phyloP scores from a whole-genome alignment of 805 yeast genomes.

The Zygosaccharomyces pseudorouxii region DNA sequence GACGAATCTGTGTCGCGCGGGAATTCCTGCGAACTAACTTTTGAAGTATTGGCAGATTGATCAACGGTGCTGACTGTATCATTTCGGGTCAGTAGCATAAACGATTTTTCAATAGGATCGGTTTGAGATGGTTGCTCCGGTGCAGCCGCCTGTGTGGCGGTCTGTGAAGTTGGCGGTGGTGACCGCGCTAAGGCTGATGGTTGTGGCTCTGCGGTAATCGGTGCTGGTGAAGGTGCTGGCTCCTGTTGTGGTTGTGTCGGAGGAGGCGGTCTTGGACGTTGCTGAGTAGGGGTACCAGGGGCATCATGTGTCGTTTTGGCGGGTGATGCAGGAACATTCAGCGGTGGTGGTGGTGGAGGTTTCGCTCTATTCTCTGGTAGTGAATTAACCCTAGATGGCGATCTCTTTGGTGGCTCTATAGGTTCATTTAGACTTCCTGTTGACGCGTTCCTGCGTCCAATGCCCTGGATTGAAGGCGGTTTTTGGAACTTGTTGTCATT shows the following conservation, averaged over 20 bases:
- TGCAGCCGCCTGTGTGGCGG: neutral
- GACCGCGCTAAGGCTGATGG: neutral
- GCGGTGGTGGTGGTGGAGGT: too few relatives aligned
- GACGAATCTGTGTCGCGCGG: conserved; percentile 4
- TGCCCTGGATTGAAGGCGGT: neutral
- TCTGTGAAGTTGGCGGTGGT: neutral
- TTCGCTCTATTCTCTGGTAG: conserved; percentile 2
- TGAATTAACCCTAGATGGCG: conserved; percentile 9
- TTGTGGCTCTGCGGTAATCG: neutral
- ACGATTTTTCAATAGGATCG: conserved; percentile 32
- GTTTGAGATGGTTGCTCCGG: conserved; percentile 7
- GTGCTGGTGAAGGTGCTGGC: neutral
- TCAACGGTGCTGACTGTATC: conserved; percentile 13
- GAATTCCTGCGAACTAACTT: neutral
- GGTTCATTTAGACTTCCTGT: conserved; percentile 6
- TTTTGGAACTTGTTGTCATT: neutral
- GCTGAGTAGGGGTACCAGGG: neutral
- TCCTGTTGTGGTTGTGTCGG: neutral
- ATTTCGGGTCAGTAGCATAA: conserved; percentile 30
- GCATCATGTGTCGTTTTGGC: neutral
- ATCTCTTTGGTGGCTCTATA: conserved; percentile 4
- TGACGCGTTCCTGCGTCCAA: conserved; percentile 13
- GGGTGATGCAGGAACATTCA: too few relatives aligned
- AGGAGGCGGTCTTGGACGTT: neutral
- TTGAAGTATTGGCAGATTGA: neutral